These are phyloP conservation scores for Bretschneidera sinensis DNA, from an alignment of 345 rosid genomes.

Conservation along the genomic window DNA sequence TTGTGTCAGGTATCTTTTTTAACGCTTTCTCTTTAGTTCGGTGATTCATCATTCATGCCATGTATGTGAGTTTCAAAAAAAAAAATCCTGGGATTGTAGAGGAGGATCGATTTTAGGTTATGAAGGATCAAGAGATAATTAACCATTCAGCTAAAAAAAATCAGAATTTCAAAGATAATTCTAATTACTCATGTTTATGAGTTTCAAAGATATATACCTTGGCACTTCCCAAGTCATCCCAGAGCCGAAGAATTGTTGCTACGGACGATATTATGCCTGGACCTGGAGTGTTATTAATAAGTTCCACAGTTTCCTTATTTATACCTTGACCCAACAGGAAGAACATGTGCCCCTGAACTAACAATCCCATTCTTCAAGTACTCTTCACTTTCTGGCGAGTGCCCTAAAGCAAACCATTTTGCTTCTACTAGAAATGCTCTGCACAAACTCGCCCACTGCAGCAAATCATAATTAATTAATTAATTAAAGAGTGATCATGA, in stretches of 20 bases:
- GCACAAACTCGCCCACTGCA: constrained; percentile 54
- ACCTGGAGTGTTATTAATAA: constrained; percentile 24
- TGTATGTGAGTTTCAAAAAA: too few relatives aligned
- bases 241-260: constrained; percentile 48
- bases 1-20: too few relatives aligned
- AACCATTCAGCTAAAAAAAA: too few relatives aligned
- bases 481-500: not conserved
- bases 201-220: too few relatives aligned
- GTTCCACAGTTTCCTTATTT: constrained; percentile 24
- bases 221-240: constrained; percentile 67
- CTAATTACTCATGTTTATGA: too few relatives aligned
- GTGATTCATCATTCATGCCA: too few relatives aligned
- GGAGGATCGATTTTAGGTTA: too few relatives aligned
- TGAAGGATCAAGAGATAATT: too few relatives aligned
- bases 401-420: constrained; percentile 37
- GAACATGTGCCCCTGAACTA: constrained; percentile 53
- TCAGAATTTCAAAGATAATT: too few relatives aligned
- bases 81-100: too few relatives aligned
- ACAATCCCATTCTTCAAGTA: constrained; percentile 53
- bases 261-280: constrained; percentile 35
- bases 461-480: not conserved
- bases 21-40: too few relatives aligned
- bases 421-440: constrained; percentile 51
- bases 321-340: constrained; percentile 41
- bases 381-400: constrained; percentile 34